Conservation (phyloP, 1,284 basidiomycete species). For the Leccinum subatratum region DNA sequence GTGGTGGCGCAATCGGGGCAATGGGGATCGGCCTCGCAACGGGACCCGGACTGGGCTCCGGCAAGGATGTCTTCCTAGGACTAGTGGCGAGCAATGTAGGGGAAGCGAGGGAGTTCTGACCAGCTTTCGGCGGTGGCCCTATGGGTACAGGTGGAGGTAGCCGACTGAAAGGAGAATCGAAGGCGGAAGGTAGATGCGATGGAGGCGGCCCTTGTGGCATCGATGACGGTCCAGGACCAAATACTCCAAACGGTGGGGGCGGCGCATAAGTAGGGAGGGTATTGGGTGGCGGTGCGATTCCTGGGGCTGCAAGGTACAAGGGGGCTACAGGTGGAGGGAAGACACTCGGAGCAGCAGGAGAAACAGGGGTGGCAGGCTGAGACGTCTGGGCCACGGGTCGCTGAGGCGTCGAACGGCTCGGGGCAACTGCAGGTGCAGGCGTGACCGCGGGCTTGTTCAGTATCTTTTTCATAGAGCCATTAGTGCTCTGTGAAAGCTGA, state of each 20-base stretch:
- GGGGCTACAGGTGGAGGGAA: slow-evolving; percentile 39
- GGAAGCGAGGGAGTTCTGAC: slow-evolving; percentile 36
- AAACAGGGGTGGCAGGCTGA: slow-evolving; percentile 34
- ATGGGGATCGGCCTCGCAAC: slow-evolving; percentile 49
- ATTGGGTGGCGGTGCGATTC: slow-evolving; percentile 42
- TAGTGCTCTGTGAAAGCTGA: slow-evolving; percentile 39
- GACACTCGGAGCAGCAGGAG: slow-evolving; percentile 27
- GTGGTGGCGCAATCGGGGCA: slow-evolving; percentile 38
- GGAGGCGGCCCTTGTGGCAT: slow-evolving; percentile 40
- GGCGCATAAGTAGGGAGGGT: slow-evolving; percentile 47
- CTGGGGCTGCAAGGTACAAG: slow-evolving; percentile 44
- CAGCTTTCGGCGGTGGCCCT: slow-evolving; percentile 46
- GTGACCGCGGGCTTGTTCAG: slow-evolving; percentile 38
- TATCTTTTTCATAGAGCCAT: slow-evolving; percentile 50
- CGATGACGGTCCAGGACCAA: slow-evolving; percentile 39
- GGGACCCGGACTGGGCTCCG: slow-evolving; percentile 48
- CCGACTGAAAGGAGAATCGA: slow-evolving; percentile 44
- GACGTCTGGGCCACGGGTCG: slow-evolving; percentile 26
- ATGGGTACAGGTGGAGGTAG: slow-evolving; percentile 50
- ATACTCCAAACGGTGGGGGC: slow-evolving; percentile 46
- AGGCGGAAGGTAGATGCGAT: slow-evolving; percentile 47
- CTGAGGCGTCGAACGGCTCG: slow-evolving; percentile 29
- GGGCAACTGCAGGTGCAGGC: slow-evolving; percentile 29
- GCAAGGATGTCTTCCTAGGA: slow-evolving; percentile 34
- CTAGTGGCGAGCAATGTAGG: slow-evolving; percentile 37